Conservation (phyloP, 2,329 filamentous ascomycete species). For the Cordyceps pruinosa region DNA sequence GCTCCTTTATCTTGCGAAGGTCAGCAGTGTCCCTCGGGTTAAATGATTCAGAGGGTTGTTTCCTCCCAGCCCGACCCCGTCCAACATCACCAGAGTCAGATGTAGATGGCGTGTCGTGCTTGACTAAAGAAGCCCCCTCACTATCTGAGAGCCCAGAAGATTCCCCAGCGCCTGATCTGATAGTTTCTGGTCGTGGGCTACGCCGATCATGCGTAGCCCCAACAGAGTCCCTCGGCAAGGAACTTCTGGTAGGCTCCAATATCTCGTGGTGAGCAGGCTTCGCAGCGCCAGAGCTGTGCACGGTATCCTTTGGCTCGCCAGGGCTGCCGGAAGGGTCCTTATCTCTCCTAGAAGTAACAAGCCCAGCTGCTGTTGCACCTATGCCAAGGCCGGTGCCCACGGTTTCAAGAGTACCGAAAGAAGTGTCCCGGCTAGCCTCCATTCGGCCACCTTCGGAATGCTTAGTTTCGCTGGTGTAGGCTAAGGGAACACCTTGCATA, state of each 20-base stretch:
- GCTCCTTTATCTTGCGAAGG: constrained; percentile 42
- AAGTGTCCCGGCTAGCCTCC: background rate
- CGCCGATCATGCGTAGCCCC: background rate
- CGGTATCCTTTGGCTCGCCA: background rate
- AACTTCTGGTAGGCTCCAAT: background rate
- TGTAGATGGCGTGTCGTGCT: constrained; percentile 27
- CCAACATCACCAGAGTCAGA: constrained; percentile 37
- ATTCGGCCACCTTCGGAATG: background rate
- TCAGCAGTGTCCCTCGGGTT: constrained; percentile 47
- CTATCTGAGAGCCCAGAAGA: background rate
- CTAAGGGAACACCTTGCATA: background rate
- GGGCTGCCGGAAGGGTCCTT: constrained; percentile 16
- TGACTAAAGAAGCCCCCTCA: constrained; percentile 20
- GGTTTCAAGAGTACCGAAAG: constrained; percentile 34
- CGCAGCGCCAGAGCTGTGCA: background rate
- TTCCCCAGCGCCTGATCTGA: background rate
- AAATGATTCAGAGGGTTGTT: constrained; percentile 36
- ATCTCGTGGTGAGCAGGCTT: background rate
- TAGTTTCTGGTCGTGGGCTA: background rate
- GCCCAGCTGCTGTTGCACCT: constrained; percentile 39
- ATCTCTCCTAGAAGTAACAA: constrained; percentile 32
- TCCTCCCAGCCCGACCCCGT: constrained; percentile 30
- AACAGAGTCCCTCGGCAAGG: background rate
- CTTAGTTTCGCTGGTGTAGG: background rate
- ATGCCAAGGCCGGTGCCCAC: constrained; percentile 41